A percentile compares a stretch with the other conserved stretches of the same genome.
These are phyloP conservation scores for Pseudonitzschia multistriata DNA, from an alignment of 108 stramenopile species.

Conservation along the genomic window DNA sequence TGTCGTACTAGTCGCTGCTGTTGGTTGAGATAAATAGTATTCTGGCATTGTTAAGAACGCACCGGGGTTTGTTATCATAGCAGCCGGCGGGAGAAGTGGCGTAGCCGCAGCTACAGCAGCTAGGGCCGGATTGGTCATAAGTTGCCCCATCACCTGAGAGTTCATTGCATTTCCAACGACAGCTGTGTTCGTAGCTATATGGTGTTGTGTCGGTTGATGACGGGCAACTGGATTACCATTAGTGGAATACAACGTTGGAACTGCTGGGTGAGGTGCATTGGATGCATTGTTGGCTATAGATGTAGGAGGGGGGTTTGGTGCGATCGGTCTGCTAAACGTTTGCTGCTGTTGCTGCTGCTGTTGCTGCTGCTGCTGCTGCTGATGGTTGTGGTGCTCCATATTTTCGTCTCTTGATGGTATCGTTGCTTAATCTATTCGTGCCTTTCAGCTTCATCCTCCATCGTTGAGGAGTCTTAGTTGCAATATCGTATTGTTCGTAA, in stretches of 20 bases:
- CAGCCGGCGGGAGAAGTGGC: constrained; percentile 42
- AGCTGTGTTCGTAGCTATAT: not conserved
- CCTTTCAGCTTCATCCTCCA: not conserved
- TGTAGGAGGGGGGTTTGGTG: constrained; percentile 19
- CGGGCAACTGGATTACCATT: not conserved
- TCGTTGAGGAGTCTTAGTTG: not conserved
- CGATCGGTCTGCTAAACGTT: constrained; percentile 8
- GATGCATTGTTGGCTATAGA: not conserved
- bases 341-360: constrained; percentile 17
- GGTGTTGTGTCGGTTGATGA: constrained; percentile 9
- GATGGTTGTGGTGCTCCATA: not conserved
- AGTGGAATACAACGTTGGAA: constrained; percentile 11
- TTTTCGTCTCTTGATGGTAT: not conserved
- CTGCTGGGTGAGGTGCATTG: not conserved
- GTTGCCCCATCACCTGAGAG: constrained; percentile 31
- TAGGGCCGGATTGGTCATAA: constrained; percentile 45
- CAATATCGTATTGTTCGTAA: not conserved
- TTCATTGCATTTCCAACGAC: constrained; percentile 10
- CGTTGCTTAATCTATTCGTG: not conserved
- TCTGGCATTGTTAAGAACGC: constrained; percentile 49
- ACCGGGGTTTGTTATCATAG: constrained; percentile 47
- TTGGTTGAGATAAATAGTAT: constrained; percentile 6
- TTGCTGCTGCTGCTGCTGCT: constrained; percentile 3
- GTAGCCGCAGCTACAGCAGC: constrained; percentile 44
- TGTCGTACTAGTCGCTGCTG: not conserved